Base-by-base conservation (phyloP, 768 basidiomycete genomes). In the Neoboletus subvelutipes region DNA sequence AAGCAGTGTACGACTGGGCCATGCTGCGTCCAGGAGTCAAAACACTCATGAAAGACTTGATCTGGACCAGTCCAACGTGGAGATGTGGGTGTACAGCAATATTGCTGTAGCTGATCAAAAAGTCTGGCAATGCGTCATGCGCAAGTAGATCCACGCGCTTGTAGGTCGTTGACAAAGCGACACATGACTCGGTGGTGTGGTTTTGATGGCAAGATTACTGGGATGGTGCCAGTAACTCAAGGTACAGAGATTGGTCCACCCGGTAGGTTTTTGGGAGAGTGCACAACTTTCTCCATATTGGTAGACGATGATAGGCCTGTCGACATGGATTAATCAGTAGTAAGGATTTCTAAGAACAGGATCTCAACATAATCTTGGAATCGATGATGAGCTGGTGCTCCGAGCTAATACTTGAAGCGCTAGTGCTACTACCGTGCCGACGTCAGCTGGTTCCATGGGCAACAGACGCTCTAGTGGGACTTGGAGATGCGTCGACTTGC, bases 61-160 rank as follows among this genome's bases (percentile, higher is more conserved):
- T 66, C 43, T 55, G 57, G 56, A 42, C 54, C 36, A 20, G 31
- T 50, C 29, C 52, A 56, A 47, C 57, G 62, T 64, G 62, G 54
- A 56, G 37, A 24, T 51, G 57, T 46, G 57, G 31, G 24, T n/a
- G 54, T 28, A 67, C 62, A 67, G 62, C 59, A n/a, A n/a, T n/a
- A 67, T 61, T 41, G 6, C n/a, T 2, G 20, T 43, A 47, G 50
- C 10, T 39, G 12, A 49, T 39, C 37, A 43, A 43, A 43, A 40
- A 51, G 41, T 11, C 33, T 34, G 31, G 42, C 56, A 55, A 54
- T 46, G 58, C 55, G 58, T 55, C 43, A 40, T 61, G 55, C 56
- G 13, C 33, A 48, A n/a, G 51, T 65, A 12, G 67, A 72, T 12
- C 54, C 67, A 73, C 59, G 50, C 52, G 43, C 29, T 37, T 46